Base-by-base conservation (phyloP, 129 eudicot species). In the Chrysanthemum lavandulifolium region DNA sequence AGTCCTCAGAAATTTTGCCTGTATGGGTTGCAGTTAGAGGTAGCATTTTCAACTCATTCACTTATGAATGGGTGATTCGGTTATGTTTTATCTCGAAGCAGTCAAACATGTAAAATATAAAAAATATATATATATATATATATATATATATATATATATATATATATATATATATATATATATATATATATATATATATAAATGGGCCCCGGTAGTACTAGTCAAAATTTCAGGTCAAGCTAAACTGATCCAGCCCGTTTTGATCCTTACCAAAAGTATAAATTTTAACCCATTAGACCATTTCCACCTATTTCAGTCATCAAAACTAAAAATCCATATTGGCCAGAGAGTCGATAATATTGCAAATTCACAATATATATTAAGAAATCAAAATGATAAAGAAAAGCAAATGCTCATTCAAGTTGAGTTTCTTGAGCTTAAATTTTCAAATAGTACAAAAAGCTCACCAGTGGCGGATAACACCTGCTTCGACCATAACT, bases 401-500 rank as follows among this genome's bases (percentile, higher is more conserved):
- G 10, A 7, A 40, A 40, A 40, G 47, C 47, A 40, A 40, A 40
- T 40, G 47, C 47, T 10, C 2, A 7, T 40, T 8, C 47, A 40
- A 40, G 47, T 40, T 10, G 48, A 29, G 33, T 11, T 61, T 31
- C 67, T 14, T 53, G n/a, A 53, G 50, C 8, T 54, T 53, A n/a
- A 33, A 56, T 52, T 71, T 25, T 23, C 8, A 23, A 45, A 50
- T 63, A 27, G 2, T 10, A 16, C 1, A 27, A 62, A 29, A 75
- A 73, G 14, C 97, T 89, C 81, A 92, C 98, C 96, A 92, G 57
- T 68, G 82, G 82, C 19, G 95, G 47, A 92, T 83, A 47, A 89
- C 89, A 67, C 91, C 91, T 31, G 91, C 87, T 78, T 89, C 96
- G 53, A 92, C 86, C 84, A 92, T 48, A 57, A 83, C 73, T 54